Conservation (phyloP, 495 filamentous ascomycete genomes). For the Penicillium lividum region DNA sequence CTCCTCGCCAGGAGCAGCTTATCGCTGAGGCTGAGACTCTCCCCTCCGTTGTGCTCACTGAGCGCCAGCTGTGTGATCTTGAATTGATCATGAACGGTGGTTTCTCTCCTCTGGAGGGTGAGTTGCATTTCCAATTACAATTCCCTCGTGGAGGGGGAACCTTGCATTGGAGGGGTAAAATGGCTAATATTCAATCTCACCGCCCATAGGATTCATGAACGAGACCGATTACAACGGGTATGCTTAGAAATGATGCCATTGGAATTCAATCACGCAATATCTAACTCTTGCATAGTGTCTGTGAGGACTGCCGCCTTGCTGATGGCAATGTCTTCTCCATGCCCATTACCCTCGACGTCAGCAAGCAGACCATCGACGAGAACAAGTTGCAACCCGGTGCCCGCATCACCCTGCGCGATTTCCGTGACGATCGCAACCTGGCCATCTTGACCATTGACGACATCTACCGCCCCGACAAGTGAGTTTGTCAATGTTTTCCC, state of each 20-base stretch:
- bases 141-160: background rate
- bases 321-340: slow-evolving; percentile 95
- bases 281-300: slow-evolving; percentile 61
- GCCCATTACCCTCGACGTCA: slow-evolving; percentile 90
- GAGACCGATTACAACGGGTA: slow-evolving; percentile 95
- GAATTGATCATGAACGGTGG: slow-evolving; percentile 95
- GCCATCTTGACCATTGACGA: slow-evolving; percentile 96
- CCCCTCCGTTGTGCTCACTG: slow-evolving; percentile 79
- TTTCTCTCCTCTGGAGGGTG: slow-evolving; percentile 96
- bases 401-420: slow-evolving; percentile 86
- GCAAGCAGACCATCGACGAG: slow-evolving; percentile 69
- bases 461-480: slow-evolving; percentile 97
- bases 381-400: slow-evolving; percentile 73
- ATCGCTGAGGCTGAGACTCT: slow-evolving; percentile 81
- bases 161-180: slow-evolving; percentile 24
- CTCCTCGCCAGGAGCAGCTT: slow-evolving; percentile 72
- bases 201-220: slow-evolving; percentile 82
- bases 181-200: slow-evolving; percentile 31
- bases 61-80: slow-evolving; percentile 96
- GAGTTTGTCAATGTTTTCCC: slow-evolving; percentile 33
- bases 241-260: slow-evolving; percentile 22
- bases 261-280: slow-evolving; percentile 5
- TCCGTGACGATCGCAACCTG: slow-evolving; percentile 92
- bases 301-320: slow-evolving; percentile 78
- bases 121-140: slow-evolving; percentile 27